Evolutionary conservation across 176 grass and related monocot genomes (phyloP).

Genomic region (Olyra latifolia): DNA sequence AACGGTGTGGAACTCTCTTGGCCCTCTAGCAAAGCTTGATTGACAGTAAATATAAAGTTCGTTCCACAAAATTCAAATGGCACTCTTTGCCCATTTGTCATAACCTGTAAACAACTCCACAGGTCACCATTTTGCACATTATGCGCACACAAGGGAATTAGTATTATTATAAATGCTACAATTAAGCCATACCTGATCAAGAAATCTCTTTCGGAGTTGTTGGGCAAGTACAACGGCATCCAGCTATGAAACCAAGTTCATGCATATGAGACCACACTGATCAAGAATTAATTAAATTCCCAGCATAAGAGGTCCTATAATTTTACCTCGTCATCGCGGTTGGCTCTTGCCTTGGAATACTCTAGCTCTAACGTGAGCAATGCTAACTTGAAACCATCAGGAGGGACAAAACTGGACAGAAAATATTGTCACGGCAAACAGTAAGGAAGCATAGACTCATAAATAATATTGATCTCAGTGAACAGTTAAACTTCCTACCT

Average conservation of each 20-base stretch:
- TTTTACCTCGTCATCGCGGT: constrained; percentile 65
- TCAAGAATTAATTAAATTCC: background rate
- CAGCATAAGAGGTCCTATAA: constrained; percentile 6
- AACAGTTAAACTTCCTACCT: constrained; percentile 46
- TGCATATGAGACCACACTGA: constrained; percentile 32
- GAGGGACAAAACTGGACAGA: constrained; percentile 71
- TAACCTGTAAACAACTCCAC: constrained; percentile 52
- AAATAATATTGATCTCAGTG: background rate
- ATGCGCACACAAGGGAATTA: background rate
- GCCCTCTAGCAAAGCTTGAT: constrained; percentile 87
- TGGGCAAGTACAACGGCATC: constrained; percentile 91
- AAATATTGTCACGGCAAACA: constrained; percentile 14
- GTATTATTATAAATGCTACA: background rate
- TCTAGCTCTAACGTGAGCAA: constrained; percentile 80
- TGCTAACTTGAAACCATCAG: constrained; percentile 78
- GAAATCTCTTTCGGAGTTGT: constrained; percentile 82
- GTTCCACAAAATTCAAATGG: constrained; percentile 97
- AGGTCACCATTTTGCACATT: background rate
- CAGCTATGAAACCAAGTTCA: constrained; percentile 53
- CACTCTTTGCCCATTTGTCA: constrained; percentile 90
- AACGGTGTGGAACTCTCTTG: constrained; percentile 70
- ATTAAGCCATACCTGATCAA: constrained; percentile 63
- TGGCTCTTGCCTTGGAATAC: constrained; percentile 69
- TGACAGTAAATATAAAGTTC: constrained; percentile 91
- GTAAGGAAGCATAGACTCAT: constrained; percentile 20